These are phyloP conservation scores for Priceomyces melissophilus DNA, from an alignment of 805 yeast genomes.

Conservation along the genomic window DNA sequence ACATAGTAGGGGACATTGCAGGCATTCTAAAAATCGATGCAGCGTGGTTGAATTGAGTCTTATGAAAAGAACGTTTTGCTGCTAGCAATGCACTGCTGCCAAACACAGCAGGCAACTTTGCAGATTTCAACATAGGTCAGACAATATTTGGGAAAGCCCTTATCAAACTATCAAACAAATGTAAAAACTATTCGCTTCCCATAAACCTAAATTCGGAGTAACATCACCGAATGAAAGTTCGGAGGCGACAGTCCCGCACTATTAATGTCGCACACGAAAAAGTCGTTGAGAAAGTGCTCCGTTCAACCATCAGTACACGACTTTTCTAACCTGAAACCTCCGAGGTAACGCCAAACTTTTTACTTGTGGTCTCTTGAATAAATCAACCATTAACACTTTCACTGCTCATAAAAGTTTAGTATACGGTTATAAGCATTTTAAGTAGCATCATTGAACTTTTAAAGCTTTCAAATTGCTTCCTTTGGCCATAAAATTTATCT, in stretches of 20 bases:
- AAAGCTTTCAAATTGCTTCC: too few relatives aligned
- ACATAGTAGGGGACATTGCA: slow-evolving; percentile 99
- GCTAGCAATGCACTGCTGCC: slow-evolving; percentile 1
- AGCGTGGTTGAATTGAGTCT: slow-evolving; percentile 13
- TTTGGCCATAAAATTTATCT: too few relatives aligned
- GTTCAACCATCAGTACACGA: too few relatives aligned
- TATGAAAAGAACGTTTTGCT: slow-evolving; percentile 3
- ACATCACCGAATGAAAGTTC: slow-evolving; percentile 6
- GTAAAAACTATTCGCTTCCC: background rate
- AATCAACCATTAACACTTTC: too few relatives aligned
- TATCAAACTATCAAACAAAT: background rate
- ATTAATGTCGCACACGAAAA: background rate
- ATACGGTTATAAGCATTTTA: too few relatives aligned
- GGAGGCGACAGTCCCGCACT: slow-evolving; percentile 9
- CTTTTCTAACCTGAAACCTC: slow-evolving; percentile 1
- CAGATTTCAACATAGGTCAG: slow-evolving; percentile 4
- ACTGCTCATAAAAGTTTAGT: too few relatives aligned
- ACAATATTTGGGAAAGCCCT: background rate
- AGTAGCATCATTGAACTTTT: too few relatives aligned
- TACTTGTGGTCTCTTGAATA: too few relatives aligned
- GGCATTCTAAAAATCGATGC: slow-evolving; percentile 79
- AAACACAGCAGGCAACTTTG: slow-evolving; percentile 3
- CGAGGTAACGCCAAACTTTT: slow-evolving; percentile 4
- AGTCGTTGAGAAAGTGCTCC: too few relatives aligned
- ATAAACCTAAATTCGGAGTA: slow-evolving; percentile 4